phyloP scores from a whole-genome alignment of 2,329 filamentous ascomycete species.

The Fusarium mexicanum region DNA sequence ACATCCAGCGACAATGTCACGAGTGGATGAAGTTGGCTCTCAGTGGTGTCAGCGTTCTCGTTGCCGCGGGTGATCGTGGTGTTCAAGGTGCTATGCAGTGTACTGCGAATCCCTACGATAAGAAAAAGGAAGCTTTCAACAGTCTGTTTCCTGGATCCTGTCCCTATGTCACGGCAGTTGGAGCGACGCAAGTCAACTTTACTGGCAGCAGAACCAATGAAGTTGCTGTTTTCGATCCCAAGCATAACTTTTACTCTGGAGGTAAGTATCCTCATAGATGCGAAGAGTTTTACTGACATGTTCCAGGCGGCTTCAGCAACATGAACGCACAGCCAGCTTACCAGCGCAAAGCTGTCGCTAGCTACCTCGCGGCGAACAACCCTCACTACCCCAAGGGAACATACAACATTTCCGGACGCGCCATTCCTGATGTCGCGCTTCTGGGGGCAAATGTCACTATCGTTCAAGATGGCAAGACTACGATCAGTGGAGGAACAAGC shows the following conservation, averaged over 20 bases:
- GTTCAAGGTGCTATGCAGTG: not conserved
- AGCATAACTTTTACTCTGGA: constrained; percentile 7
- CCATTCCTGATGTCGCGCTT: not conserved
- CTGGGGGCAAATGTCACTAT: not conserved
- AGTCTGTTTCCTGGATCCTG: not conserved
- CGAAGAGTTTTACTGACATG: not conserved
- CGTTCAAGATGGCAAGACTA: not conserved
- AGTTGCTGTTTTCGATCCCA: not conserved
- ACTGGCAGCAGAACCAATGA: not conserved
- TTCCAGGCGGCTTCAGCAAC: not conserved
- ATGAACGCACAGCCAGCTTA: not conserved
- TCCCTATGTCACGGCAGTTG: not conserved
- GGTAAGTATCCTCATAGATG: not conserved
- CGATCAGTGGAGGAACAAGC: not conserved
- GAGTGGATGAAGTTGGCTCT: constrained; percentile 13
- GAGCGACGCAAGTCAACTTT: constrained; percentile 1
- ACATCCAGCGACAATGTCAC: not conserved
- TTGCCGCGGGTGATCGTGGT: not conserved
- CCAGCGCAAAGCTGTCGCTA: not conserved
- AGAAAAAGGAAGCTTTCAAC: not conserved
- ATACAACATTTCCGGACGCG: not conserved
- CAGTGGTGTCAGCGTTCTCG: not conserved
- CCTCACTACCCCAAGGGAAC: constrained; percentile 4
- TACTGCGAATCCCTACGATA: not conserved
- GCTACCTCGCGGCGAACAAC: not conserved